phyloP scores from a whole-genome alignment of 495 filamentous ascomycete species.

The Entonaema liquescens region DNA sequence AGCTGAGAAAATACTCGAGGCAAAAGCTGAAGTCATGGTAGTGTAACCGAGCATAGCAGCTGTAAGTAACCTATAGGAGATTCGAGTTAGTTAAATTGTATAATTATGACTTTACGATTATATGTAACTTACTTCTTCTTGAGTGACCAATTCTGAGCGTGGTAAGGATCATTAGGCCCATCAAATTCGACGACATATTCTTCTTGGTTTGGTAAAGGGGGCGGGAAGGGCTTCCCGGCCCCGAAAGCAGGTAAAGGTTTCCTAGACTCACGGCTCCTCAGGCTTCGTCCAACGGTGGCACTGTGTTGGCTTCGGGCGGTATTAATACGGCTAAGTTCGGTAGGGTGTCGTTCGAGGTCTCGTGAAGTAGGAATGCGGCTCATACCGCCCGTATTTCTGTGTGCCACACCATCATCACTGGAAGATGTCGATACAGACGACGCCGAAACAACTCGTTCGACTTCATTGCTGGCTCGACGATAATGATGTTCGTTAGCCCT shows the following conservation, averaged over 20 bases:
- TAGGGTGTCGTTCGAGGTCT: conserved; percentile 77
- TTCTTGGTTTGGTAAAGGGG: conserved; percentile 73
- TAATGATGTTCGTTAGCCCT: conserved; percentile 36
- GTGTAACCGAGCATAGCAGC: conserved; percentile 80
- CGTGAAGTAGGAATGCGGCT: conserved; percentile 68
- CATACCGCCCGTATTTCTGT: conserved; percentile 50
- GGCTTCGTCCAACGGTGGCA: conserved; percentile 72
- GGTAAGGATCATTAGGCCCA: conserved; percentile 78
- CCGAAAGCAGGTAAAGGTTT: conserved; percentile 70
- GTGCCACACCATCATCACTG: conserved; percentile 36
- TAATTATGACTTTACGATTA: background rate
- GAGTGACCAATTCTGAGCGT: conserved; percentile 85
- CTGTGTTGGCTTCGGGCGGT: conserved; percentile 78
- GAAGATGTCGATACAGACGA: conserved; percentile 60
- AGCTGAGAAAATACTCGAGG: conserved; percentile 72
- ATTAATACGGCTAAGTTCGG: conserved; percentile 77
- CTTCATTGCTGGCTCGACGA: conserved; percentile 51
- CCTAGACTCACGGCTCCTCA: conserved; percentile 59
- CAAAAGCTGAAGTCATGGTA: conserved; percentile 78
- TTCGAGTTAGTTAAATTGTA: conserved; percentile 34
- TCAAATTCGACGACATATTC: conserved; percentile 90
- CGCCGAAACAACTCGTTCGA: conserved; percentile 59
- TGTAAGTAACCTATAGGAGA: conserved; percentile 62
- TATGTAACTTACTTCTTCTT: conserved; percentile 70
- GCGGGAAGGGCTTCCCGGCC: conserved; percentile 81